phyloP scores from a whole-genome alignment of 768 basidiomycete genomes.

The Mycena haematopus region DNA sequence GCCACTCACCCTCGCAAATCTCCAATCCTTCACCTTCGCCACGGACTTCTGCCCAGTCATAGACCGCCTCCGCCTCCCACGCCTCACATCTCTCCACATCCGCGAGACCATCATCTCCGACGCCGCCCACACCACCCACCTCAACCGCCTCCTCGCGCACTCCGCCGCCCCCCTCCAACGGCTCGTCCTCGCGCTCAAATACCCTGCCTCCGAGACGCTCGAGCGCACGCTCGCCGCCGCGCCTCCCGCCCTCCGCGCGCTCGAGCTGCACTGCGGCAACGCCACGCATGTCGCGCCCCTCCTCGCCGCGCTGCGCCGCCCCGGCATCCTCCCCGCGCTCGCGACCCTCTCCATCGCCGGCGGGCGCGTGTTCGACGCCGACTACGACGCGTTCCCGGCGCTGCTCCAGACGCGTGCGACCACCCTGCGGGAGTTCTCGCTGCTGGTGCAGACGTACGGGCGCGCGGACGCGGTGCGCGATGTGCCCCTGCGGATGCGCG shows the following conservation, averaged over 20 bases:
- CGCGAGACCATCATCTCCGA: conserved; percentile 10
- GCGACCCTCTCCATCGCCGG: conserved; percentile 4
- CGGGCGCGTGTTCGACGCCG: conserved; percentile 15
- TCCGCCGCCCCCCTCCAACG: conserved; percentile 2
- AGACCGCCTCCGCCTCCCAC: conserved; percentile 3
- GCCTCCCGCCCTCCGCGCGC: background rate
- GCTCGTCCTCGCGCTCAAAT: conserved; percentile 10
- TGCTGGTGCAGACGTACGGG: conserved; percentile 18
- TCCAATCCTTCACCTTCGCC: conserved; percentile 14
- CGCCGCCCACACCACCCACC: background rate
- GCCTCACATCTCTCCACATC: conserved; percentile 6
- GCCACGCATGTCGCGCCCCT: conserved; percentile 6
- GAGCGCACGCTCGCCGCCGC: conserved; percentile 1
- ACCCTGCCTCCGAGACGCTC: conserved; percentile 11
- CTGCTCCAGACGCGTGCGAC: background rate
- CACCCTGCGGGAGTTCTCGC: background rate
- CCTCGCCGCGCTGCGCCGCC: background rate
- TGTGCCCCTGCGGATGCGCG: conserved; percentile 9
- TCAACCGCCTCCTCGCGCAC: background rate
- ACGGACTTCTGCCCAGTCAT: conserved; percentile 9
- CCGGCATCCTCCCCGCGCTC: background rate
- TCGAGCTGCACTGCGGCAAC: conserved; percentile 20
- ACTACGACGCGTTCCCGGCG: conserved; percentile 10
- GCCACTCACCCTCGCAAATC: background rate
- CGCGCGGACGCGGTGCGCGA: conserved; percentile 17